Percentiles rank a stretch among this genome's conserved stretches.
These are phyloP conservation scores for Eutypa lata DNA, from an alignment of 2,329 filamentous ascomycete genomes.

Conservation along the genomic window DNA sequence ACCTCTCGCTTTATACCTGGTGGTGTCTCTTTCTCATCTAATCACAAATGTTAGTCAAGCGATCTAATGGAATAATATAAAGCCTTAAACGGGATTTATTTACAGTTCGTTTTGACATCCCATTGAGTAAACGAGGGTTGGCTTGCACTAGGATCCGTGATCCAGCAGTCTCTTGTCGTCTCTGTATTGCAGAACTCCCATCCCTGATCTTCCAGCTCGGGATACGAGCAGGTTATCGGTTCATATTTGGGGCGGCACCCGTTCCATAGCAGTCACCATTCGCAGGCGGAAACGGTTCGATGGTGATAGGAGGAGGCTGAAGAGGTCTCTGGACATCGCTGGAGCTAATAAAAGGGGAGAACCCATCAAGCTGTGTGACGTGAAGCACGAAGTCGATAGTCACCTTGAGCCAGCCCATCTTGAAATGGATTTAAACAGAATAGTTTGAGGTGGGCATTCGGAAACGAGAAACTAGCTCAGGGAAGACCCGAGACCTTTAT, in stretches of 20 bases:
- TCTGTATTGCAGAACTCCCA: slow-evolving; percentile 17
- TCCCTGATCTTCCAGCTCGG: slow-evolving; percentile 11
- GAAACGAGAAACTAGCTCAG: neutral
- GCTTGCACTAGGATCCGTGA: slow-evolving; percentile 9
- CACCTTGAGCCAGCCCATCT: slow-evolving; percentile 14
- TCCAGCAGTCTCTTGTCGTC: slow-evolving; percentile 14
- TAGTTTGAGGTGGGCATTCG: neutral
- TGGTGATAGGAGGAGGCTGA: slow-evolving; percentile 1
- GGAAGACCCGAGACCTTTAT: neutral
- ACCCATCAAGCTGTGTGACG: slow-evolving; percentile 8
- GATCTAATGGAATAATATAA: neutral
- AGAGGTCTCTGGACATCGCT: slow-evolving; percentile 10
- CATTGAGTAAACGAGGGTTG: slow-evolving; percentile 12
- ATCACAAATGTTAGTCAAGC: neutral
- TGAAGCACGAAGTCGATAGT: slow-evolving; percentile 12
- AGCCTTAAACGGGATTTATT: neutral
- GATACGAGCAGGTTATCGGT: slow-evolving; percentile 12
- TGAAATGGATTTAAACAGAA: neutral
- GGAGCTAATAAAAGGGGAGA: slow-evolving; percentile 3
- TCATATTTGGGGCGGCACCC: neutral
- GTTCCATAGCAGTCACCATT: neutral
- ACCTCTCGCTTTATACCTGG: slow-evolving; percentile 11
- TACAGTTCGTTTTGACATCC: slow-evolving; percentile 14
- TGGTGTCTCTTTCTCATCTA: slow-evolving; percentile 5
- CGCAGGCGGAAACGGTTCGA: neutral